Evolutionary conservation across 2,329 filamentous ascomycete genomes (phyloP), one percentile per base, ranked within the genome.

Genomic region (Talaromyces funiculosus): DNA sequence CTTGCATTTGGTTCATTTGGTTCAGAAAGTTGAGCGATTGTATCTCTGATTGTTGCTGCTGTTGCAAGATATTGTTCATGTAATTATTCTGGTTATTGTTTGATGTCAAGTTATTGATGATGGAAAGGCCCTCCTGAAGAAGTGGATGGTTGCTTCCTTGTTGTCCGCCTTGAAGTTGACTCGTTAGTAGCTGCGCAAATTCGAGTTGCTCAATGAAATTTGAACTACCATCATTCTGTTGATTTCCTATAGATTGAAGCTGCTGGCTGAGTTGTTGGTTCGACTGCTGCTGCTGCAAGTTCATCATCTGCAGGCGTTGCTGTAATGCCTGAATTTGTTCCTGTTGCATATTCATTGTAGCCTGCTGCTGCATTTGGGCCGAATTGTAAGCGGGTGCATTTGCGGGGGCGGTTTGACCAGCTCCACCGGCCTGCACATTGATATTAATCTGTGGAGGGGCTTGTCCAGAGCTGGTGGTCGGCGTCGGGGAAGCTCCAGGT

Each of bases 241-340:
- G 29, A 33, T 24, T 22, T 5, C 51, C 31, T 8, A 37, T n/a
- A 31, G 31, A 38, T 38, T 61, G 43, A 10, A 57, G 35, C 16
- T 29, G n/a, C 18, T 57, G 54, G 12, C 20, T 38, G 10, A 53
- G 45, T 14, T 59, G 57, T 12, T 60, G 51, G 9, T 53, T 47
- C 33, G 49, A 16, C 12, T 57, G 58, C 18, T 60, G 58, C n/a
- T 61, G 60, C 16, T 61, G 53, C 38, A 61, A 35, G 20, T 53
- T 58, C 54, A 61, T 61, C 45, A 57, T 53, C 18, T 61, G 45
- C 2, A 61, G 42, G 22, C 42, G 60, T 20, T 61, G 54, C 22
- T 61, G 22, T 33, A 61, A 53, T 54, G 55, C 43, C 4, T 58
- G 45, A 24, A 61, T 33, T 31, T 61, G 60, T 18, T 61, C 54